Percentiles rank a stretch among this genome's conserved stretches.
Evolutionary conservation across 164 flowering plant genomes (phyloP).

Genomic region (Kingdonia uniflora): DNA sequence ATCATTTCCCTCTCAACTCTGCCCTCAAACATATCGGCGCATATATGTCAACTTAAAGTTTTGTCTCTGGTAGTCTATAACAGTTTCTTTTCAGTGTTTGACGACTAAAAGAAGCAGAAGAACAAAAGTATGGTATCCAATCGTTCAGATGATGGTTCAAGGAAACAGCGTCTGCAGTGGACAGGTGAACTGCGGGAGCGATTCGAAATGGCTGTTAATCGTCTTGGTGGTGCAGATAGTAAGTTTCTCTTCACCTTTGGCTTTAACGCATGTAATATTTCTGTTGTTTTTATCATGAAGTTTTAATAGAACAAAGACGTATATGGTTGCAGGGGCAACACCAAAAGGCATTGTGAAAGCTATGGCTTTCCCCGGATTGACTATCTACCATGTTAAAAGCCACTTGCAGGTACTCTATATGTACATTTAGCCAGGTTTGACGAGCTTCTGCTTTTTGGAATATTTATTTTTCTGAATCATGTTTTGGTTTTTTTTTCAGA

Average conservation of each 20-base stretch:
- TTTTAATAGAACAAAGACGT: too few relatives aligned
- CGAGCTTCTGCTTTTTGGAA: not conserved
- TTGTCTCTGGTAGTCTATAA: too few relatives aligned
- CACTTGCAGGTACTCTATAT: slow-evolving; percentile 52
- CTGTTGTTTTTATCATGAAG: too few relatives aligned
- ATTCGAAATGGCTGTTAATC: slow-evolving; percentile 53
- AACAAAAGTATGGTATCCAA: slow-evolving; percentile 27
- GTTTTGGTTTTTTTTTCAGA: slow-evolving; percentile 21
- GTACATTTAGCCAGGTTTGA: not conserved
- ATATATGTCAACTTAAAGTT: slow-evolving; percentile 2
- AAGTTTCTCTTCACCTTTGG: slow-evolving; percentile 16
- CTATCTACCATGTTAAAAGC: slow-evolving; percentile 69
- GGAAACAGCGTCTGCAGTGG: slow-evolving; percentile 57
- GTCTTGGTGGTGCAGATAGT: slow-evolving; percentile 74
- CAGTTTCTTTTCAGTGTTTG: too few relatives aligned
- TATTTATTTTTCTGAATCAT: not conserved
- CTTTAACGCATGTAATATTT: not conserved
- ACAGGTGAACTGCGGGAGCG: slow-evolving; percentile 51
- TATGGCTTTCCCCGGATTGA: slow-evolving; percentile 47
- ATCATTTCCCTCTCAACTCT: slow-evolving; percentile 12
- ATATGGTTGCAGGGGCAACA: slow-evolving; percentile 46
- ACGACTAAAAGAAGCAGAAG: too few relatives aligned
- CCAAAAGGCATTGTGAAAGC: slow-evolving; percentile 62
- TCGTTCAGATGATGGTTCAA: slow-evolving; percentile 19
- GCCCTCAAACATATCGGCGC: slow-evolving; percentile 27